Percentiles rank a stretch among this genome's conserved stretches.
phyloP scores from a whole-genome alignment of 1,284 basidiomycete genomes.

The Cutaneotrichosporon mucoides region DNA sequence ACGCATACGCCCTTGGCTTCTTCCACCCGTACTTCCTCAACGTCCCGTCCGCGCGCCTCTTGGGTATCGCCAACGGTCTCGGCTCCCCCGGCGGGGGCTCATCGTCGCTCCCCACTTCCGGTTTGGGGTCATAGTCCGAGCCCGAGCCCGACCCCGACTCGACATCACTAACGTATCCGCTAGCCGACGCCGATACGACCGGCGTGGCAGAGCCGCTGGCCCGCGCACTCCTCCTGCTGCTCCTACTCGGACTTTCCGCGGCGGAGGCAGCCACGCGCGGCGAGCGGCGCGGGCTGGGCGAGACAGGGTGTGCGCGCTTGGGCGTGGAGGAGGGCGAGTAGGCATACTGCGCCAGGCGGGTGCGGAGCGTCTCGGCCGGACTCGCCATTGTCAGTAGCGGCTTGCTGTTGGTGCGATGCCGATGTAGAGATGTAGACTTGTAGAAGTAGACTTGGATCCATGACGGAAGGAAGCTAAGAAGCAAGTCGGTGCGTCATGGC shows the following conservation, averaged over 20 bases:
- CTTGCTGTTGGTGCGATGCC: too few species aligned
- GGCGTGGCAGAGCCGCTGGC: not conserved
- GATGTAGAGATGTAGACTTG: not conserved
- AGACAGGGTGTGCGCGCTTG: too few species aligned
- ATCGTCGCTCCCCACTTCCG: not conserved
- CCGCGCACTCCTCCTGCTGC: not conserved
- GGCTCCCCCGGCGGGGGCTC: too few species aligned
- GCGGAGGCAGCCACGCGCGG: not conserved
- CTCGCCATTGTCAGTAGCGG: not conserved
- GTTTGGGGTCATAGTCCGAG: not conserved
- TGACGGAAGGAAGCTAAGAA: too few species aligned
- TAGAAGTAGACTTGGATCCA: not conserved
- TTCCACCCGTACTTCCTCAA: conserved; percentile 9
- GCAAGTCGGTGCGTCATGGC: too few species aligned
- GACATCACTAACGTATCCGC: not conserved
- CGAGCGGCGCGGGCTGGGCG: not conserved
- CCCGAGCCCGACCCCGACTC: not conserved
- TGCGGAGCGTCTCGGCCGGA: not conserved
- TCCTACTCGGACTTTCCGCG: too few species aligned
- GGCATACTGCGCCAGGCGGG: conserved; percentile 3
- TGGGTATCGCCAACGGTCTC: not conserved
- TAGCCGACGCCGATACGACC: not conserved
- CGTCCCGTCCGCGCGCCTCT: not conserved
- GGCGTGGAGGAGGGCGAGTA: not conserved
- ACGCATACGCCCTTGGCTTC: conserved; percentile 25